Evolutionary conservation across 371 early-diverging fungal genomes (phyloP).

Genomic region (Entomophthora muscae): DNA sequence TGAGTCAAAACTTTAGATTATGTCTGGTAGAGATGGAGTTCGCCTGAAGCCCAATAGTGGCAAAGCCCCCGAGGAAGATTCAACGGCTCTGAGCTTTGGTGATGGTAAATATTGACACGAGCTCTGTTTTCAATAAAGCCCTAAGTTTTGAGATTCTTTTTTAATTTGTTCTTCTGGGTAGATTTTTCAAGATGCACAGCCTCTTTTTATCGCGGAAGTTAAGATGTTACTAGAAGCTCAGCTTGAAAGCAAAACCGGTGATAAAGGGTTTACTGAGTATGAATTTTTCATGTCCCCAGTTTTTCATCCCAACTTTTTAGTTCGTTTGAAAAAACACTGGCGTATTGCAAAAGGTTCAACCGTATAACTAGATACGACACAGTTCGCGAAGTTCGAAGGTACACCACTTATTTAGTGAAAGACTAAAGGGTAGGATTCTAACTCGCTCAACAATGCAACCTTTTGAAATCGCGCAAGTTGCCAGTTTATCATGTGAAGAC

Average conservation of each 20-base stretch:
- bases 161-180: neutral
- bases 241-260: neutral
- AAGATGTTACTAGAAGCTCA: neutral
- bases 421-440: neutral
- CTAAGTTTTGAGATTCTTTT: neutral
- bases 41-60: neutral
- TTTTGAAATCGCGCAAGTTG: conserved; percentile 3
- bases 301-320: neutral
- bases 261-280: conserved; percentile 1
- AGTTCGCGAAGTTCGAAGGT: neutral
- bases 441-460: neutral
- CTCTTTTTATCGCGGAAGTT: conserved; percentile 3
- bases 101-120: neutral
- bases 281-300: neutral
- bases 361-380: neutral
- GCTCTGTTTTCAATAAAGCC: neutral
- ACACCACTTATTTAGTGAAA: neutral
- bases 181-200: conserved; percentile 1
- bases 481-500: neutral
- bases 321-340: neutral
- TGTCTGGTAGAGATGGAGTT: neutral
- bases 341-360: neutral
- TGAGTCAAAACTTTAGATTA: neutral
- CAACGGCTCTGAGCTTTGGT: neutral
- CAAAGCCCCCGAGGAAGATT: neutral